Percentiles rank a stretch among this genome's conserved stretches.
Evolutionary conservation across 176 grass and related monocot species (phyloP).

Genomic region (Avena sativa): DNA sequence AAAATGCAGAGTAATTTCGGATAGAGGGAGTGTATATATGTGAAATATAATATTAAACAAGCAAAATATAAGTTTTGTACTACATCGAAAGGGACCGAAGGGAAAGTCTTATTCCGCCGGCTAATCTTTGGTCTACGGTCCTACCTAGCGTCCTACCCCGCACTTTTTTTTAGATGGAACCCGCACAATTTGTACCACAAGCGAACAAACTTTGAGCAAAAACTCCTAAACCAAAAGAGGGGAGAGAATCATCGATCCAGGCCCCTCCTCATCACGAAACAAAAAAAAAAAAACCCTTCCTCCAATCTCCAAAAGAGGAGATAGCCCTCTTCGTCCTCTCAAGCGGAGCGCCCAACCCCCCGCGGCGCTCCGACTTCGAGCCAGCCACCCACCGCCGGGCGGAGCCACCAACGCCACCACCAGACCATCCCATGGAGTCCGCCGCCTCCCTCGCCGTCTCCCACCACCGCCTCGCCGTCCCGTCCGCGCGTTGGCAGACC

Average conservation of each 20-base stretch:
- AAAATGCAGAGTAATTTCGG: too few species aligned
- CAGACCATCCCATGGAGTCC: not conserved
- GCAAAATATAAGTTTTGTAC: too few species aligned
- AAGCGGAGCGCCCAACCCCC: not conserved
- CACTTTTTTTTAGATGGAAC: too few species aligned
- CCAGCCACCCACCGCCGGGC: not conserved
- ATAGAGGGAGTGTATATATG: too few species aligned
- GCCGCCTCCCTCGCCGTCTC: constrained; percentile 24
- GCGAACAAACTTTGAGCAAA: not conserved
- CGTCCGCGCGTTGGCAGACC: not conserved
- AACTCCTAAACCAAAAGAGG: not conserved
- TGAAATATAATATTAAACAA: too few species aligned
- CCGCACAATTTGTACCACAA: not conserved
- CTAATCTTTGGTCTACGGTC: too few species aligned
- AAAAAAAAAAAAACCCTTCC: not conserved
- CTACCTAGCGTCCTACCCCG: too few species aligned
- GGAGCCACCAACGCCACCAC: constrained; percentile 1
- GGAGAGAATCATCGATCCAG: not conserved
- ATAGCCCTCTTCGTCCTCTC: not conserved
- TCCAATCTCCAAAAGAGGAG: constrained; percentile 3
- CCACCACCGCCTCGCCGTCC: not conserved
- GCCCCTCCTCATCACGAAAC: not conserved
- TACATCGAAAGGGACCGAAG: too few species aligned
- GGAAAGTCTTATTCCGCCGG: too few species aligned
- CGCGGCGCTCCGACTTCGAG: constrained; percentile 13